These are phyloP conservation scores for Penicillium sumatraense DNA, from an alignment of 2,329 filamentous ascomycete genomes.

Conservation along the genomic window DNA sequence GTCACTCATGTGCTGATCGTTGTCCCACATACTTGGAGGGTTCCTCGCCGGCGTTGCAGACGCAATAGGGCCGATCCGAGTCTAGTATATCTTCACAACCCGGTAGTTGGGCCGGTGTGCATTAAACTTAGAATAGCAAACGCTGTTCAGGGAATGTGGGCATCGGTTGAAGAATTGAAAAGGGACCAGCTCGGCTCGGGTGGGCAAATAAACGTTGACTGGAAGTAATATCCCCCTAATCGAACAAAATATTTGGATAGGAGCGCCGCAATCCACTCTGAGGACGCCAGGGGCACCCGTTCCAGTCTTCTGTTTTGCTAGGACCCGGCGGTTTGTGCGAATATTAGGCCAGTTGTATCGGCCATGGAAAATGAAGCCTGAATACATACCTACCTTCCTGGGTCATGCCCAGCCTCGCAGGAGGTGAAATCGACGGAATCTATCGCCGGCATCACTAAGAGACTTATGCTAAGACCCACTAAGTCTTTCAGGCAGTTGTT, in stretches of 20 bases:
- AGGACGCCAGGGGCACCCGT: not conserved
- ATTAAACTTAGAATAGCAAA: constrained; percentile 7
- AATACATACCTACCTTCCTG: not conserved
- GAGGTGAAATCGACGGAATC: constrained; percentile 5
- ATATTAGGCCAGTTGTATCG: not conserved
- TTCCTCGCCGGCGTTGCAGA: constrained; percentile 5
- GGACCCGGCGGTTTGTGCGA: not conserved
- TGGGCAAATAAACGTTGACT: constrained; percentile 1
- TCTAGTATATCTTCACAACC: constrained; percentile 10
- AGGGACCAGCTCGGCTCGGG: not conserved
- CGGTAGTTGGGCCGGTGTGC: constrained; percentile 9
- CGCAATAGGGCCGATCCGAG: constrained; percentile 6
- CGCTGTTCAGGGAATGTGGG: not conserved
- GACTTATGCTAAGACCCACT: not conserved
- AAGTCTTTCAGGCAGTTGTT: not conserved
- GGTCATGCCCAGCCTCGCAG: not conserved
- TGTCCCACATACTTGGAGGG: not conserved
- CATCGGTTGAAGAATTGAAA: not conserved
- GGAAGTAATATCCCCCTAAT: constrained; percentile 16
- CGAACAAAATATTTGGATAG: not conserved
- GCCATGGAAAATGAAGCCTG: not conserved
- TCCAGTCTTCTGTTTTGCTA: not conserved
- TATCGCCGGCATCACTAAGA: constrained; percentile 11
- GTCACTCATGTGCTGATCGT: constrained; percentile 1
- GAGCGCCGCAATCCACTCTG: not conserved